These are phyloP conservation scores for Lumnitzera racemosa DNA, from an alignment of 345 rosid genomes.

Conservation along the genomic window DNA sequence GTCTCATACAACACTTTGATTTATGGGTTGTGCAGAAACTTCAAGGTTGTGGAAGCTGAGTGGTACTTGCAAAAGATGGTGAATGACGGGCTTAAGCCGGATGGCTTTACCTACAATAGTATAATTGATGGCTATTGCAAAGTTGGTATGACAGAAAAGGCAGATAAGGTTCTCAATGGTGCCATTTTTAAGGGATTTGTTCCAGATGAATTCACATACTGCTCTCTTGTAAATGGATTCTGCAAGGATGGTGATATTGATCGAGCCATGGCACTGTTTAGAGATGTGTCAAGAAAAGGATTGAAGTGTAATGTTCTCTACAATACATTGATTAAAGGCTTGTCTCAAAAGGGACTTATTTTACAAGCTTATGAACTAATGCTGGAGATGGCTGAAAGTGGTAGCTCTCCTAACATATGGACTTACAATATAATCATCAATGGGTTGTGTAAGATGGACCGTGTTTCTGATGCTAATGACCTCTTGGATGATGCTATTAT, in stretches of 20 bases:
- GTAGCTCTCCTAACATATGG: conserved; percentile 59
- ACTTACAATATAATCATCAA: conserved; percentile 75
- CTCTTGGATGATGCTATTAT: conserved; percentile 56
- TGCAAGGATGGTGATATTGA: conserved; percentile 59
- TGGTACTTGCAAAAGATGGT: conserved; percentile 70
- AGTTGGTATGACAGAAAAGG: conserved; percentile 53
- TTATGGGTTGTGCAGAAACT: conserved; percentile 64
- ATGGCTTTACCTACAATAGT: conserved; percentile 65
- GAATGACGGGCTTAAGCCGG: conserved; percentile 71
- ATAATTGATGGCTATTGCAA: conserved; percentile 71
- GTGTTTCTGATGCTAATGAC: conserved; percentile 67
- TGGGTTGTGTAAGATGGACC: conserved; percentile 89
- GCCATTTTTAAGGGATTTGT: conserved; percentile 75
- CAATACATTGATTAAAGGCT: conserved; percentile 69
- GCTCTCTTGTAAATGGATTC: conserved; percentile 62
- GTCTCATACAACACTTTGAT: conserved; percentile 78
- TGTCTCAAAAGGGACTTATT: conserved; percentile 69
- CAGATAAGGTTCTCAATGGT: conserved; percentile 55
- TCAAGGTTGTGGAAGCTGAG: conserved; percentile 63
- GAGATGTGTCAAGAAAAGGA: conserved; percentile 49
- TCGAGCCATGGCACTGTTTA: conserved; percentile 63
- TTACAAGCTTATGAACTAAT: conserved; percentile 62
- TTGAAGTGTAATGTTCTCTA: conserved; percentile 51
- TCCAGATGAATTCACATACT: conserved; percentile 72
- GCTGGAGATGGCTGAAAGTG: conserved; percentile 58